Evolutionary conservation across 768 basidiomycete species (phyloP).

Genomic region (Leccinum arenicola): DNA sequence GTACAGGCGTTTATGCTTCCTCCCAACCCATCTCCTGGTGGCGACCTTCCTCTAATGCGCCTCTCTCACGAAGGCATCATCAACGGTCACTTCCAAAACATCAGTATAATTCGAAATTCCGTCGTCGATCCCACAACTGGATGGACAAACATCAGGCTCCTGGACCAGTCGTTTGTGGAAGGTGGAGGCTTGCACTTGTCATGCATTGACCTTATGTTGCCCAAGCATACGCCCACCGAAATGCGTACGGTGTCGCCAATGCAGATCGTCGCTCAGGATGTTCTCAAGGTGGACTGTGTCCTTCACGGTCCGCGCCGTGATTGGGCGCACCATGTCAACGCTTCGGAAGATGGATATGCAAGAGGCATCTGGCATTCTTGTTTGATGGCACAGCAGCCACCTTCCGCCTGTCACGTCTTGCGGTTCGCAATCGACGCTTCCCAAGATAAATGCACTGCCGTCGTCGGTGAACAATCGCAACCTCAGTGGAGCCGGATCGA

Average conservation of each 20-base stretch:
- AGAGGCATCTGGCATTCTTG: neutral
- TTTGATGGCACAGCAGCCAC: neutral
- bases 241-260: neutral
- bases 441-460: neutral
- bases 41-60: neutral
- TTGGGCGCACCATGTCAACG: neutral
- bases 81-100: neutral
- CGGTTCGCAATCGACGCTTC: conserved; percentile 1
- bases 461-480: neutral
- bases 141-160: neutral
- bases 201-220: neutral
- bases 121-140: neutral
- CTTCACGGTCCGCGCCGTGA: too few relatives aligned
- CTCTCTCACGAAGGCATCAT: neutral
- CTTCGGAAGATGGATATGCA: conserved; percentile 1
- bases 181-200: neutral
- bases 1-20: neutral
- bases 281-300: neutral
- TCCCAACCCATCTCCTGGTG: neutral
- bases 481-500: neutral
- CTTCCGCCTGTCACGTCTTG: neutral
- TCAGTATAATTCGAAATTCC: conserved; percentile 3
- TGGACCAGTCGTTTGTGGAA: neutral
- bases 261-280: neutral
- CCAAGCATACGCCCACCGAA: neutral